Conservation (phyloP, 306 rosid genomes). For the Vigna mungo region DNA sequence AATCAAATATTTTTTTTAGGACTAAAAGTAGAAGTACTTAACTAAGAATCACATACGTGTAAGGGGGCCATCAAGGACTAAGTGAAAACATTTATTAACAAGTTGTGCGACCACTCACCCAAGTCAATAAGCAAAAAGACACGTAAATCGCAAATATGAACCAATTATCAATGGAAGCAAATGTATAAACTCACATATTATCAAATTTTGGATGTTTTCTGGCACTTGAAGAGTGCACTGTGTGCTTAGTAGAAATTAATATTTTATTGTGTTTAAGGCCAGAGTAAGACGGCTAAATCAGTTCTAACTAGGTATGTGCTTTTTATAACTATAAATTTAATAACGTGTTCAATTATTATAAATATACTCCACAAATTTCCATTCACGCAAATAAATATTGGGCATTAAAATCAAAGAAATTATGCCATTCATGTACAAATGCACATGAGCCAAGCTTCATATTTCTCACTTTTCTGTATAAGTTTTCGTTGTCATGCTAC, state of each 20-base stretch:
- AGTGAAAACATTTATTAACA: neutral
- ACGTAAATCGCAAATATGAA: slow-evolving; percentile 2
- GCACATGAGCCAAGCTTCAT: slow-evolving; percentile 22
- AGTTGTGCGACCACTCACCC: neutral
- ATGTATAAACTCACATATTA: neutral
- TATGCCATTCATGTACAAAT: neutral
- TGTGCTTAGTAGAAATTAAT: neutral
- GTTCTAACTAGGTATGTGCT: neutral
- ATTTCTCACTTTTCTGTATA: neutral
- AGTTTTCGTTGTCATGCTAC: slow-evolving; percentile 6
- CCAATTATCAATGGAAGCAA: neutral
- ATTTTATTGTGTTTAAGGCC: slow-evolving; percentile 13
- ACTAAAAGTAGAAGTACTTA: slow-evolving; percentile 7
- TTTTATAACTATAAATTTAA: neutral
- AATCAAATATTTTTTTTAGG: slow-evolving; percentile 2
- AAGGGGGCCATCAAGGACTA: neutral
- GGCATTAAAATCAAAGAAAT: neutral
- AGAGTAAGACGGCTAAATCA: neutral
- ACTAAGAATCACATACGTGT: neutral
- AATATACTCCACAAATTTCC: slow-evolving; percentile 6
- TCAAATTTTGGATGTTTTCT: slow-evolving; percentile 8
- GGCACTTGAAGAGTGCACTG: neutral
- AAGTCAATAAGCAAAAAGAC: neutral
- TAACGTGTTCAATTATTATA: neutral
- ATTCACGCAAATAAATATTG: neutral